Conservation (phyloP, 371 early-diverging fungal genomes). For the Zopfochytrium polystomum region DNA sequence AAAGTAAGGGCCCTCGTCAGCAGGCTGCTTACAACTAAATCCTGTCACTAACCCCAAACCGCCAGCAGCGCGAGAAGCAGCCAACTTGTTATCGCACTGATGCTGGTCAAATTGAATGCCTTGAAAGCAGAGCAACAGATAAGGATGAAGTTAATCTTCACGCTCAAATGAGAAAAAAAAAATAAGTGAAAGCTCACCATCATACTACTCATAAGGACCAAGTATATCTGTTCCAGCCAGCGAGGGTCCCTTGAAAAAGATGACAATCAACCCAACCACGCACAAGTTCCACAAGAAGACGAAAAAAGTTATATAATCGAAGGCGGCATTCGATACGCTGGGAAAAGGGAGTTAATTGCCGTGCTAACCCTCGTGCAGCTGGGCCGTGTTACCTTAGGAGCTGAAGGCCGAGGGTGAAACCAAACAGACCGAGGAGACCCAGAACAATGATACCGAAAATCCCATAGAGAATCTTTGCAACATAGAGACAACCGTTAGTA, state of each 20-base stretch:
- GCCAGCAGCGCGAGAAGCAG: conserved; percentile 74
- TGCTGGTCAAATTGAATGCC: conserved; percentile 18
- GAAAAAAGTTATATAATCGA: conserved; percentile 72
- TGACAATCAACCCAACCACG: conserved; percentile 68
- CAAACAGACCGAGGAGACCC: conserved; percentile 71
- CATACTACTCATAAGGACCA: conserved; percentile 76
- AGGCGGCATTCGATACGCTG: no score
- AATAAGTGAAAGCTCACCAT: conserved; percentile 54
- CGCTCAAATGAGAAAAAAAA: not conserved
- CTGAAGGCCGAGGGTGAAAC: conserved; percentile 52
- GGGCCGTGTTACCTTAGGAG: conserved; percentile 36
- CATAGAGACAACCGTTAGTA: not conserved
- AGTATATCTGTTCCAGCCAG: conserved; percentile 71
- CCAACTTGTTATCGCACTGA: conserved; percentile 77
- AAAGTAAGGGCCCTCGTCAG: not conserved
- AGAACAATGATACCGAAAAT: conserved; percentile 74
- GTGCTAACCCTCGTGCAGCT: no score
- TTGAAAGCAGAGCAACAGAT: no score
- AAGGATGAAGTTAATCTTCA: no score
- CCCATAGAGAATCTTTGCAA: conserved; percentile 58
- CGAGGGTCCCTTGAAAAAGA: conserved; percentile 82
- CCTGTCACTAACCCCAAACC: conserved; percentile 67
- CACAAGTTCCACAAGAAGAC: conserved; percentile 80
- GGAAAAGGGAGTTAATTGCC: no score
- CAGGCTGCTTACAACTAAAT: not conserved